phyloP scores from a whole-genome alignment of 441 rosid species.

The Kokia cookei region DNA sequence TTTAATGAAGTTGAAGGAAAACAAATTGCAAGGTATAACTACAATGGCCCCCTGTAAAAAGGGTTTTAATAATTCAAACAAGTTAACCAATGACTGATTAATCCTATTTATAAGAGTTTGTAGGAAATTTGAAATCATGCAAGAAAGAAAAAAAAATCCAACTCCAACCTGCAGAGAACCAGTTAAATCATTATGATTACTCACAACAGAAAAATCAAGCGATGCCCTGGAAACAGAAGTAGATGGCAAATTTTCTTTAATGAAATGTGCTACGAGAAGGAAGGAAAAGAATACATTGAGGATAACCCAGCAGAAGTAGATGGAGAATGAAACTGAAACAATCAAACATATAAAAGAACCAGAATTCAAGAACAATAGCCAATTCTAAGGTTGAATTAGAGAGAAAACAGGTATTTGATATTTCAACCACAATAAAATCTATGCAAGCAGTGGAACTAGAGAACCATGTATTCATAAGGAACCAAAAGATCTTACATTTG shows the following conservation, averaged over 20 bases:
- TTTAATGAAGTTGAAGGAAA: conserved; percentile 1
- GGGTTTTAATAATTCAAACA: neutral
- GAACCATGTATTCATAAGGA: neutral
- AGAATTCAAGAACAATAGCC: neutral
- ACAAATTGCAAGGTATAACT: neutral
- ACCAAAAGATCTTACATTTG: conserved; percentile 58
- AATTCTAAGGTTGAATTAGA: neutral
- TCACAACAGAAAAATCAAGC: neutral
- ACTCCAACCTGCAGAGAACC: neutral
- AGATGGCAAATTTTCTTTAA: neutral
- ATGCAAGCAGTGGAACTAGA: conserved; percentile 1
- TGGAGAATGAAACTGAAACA: neutral
- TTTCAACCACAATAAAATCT: neutral
- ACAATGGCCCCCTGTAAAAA: neutral
- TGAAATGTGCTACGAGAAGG: neutral
- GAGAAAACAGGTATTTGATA: neutral
- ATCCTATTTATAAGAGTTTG: neutral
- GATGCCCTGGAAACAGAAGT: neutral
- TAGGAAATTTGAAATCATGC: neutral
- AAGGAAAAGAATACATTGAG: neutral
- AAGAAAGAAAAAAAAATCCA: neutral
- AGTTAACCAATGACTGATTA: neutral
- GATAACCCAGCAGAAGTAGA: neutral
- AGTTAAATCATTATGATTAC: neutral
- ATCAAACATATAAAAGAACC: neutral